Base-by-base conservation (phyloP, 2,329 filamentous ascomycete species). In the Macrophomina pseudophaseolina region DNA sequence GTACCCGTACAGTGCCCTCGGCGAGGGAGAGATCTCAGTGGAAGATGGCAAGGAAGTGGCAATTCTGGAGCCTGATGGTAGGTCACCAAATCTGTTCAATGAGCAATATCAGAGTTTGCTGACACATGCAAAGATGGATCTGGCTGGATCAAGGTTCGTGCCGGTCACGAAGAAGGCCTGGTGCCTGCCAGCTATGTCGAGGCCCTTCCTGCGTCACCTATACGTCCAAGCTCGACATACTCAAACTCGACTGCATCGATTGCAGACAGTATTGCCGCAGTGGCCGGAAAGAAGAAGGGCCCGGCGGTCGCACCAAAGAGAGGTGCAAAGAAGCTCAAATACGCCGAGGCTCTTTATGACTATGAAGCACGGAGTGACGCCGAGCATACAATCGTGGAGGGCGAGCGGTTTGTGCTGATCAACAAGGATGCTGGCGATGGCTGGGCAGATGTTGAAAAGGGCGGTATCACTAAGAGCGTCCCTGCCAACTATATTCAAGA, bases 361-460 rank as follows among this genome's bases (percentile, higher is more conserved):
- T 99, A 99, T 77, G 85, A 89, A 62, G 93, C 94, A 18, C 90
- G 93, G 73, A 93, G 89, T 71, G 92, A 96, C 5, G 87, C 88
- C 7, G 95, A 99, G 80, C 93, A 94, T 78, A 93, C 86, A 74
- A 99, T 99, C 92, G 77, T 78, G 0, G 94, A 97, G 79, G 95
- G 95, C 0, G 95, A 99, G 79, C 87, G 89, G 62, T 96, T 99
- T 74, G 93, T 99, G 46, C 83, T 99, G 38, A 88, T 97, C 68
- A 93, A 90, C 73, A 89, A 92, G 66, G 94, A 98, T 75, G 86
- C 89, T 0, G 95, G 95, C 1, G 95, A 98, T 81, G 95, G 95
- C 0, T 99, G 95, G 95, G 92, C 90, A 33, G 95, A 98, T 81
- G 95, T 99, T 18, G 95, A 98, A 82, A 93, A 92, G 79, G 93